Conservation (phyloP, 73 alveolate species). For the Tetrahymena thermophila region DNA sequence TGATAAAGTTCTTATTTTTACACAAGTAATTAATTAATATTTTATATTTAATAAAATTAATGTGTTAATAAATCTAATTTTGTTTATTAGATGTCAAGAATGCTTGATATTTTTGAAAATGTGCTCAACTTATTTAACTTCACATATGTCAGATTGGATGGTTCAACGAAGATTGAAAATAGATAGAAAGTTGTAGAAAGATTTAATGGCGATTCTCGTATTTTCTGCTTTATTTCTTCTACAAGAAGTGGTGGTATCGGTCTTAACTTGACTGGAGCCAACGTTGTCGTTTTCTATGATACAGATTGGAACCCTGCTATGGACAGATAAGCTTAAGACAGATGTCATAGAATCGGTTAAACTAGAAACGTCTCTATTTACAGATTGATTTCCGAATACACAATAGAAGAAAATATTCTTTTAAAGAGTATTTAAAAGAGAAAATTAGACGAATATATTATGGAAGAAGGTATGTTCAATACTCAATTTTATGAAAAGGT, state of each 20-base stretch:
- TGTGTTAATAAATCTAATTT: slow-evolving; percentile 9
- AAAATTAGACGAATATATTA: slow-evolving; percentile 36
- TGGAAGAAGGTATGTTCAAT: slow-evolving; percentile 40
- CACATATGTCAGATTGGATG: slow-evolving; percentile 98
- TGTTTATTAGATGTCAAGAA: slow-evolving; percentile 95
- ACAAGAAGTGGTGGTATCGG: slow-evolving; percentile 99
- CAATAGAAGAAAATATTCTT: slow-evolving; percentile 38
- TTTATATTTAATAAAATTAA: neutral
- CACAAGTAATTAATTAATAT: slow-evolving; percentile 17
- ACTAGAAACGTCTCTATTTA: slow-evolving; percentile 98
- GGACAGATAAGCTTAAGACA: slow-evolving; percentile 99
- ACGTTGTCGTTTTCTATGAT: slow-evolving; percentile 98
- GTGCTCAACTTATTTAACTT: slow-evolving; percentile 88
- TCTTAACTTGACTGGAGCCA: slow-evolving; percentile 98
- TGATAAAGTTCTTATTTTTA: slow-evolving; percentile 80
- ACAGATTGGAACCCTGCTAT: slow-evolving; percentile 99
- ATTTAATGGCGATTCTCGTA: slow-evolving; percentile 84
- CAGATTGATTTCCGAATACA: slow-evolving; percentile 69
- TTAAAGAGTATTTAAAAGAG: slow-evolving; percentile 30
- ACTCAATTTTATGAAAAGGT: slow-evolving; percentile 8
- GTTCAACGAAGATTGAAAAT: slow-evolving; percentile 94
- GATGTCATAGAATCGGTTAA: slow-evolving; percentile 99
- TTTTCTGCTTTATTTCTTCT: slow-evolving; percentile 96
- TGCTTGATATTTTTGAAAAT: slow-evolving; percentile 96
- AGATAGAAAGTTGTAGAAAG: slow-evolving; percentile 92